Base-by-base conservation (phyloP, 306 rosid genomes). In the Calophaca sinica region DNA sequence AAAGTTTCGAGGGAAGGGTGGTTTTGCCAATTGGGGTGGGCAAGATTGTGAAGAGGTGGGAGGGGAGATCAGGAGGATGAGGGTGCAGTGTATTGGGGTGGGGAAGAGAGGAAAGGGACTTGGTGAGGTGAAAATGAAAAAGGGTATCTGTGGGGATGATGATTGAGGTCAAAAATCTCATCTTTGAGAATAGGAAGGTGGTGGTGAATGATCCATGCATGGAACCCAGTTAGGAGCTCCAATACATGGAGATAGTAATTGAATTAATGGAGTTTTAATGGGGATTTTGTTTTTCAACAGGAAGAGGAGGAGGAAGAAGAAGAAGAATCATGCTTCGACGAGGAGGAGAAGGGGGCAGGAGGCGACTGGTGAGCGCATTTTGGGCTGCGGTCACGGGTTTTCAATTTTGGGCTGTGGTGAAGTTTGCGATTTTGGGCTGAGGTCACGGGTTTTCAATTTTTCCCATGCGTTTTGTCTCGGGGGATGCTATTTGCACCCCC, bases 11-110 rank as follows among this genome's bases (percentile, higher is more conserved):
- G 88, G 32, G 86, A 82, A 49, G 92, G 92, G 62, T 89, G 83
- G 29, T 79, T 81, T 51, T 70, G 89, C 91, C 96, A 88, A 74
- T 87, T 85, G 46, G 91, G 90, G 44, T 76, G 84, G 26, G 88
- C 80, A 28, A 87, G 66, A 90, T 84, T 14, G 86, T 28, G 69
- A 62, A 64, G n/a, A 90, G 88, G 74, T 88, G 86, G 42, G 81
- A 63, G 20, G 86, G 53, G 57, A 87, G 77, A 80, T 87, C 85
- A 2, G 45, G 26, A 15, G 74, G 46, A 14, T 79, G 62, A 36
- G 84, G 76, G 36, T 59, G 44, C 13, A 54, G n/a, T 3, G 75
- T 8, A 26, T 11, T 11, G 9, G 35, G 7, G 5, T 63, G 70
- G 65, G 90, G 73, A 58, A 81, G 73, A 58, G 92, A 76, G 6